Base-by-base conservation (phyloP, 73 alveolate genomes). In the Symbiodinium pilosum region DNA sequence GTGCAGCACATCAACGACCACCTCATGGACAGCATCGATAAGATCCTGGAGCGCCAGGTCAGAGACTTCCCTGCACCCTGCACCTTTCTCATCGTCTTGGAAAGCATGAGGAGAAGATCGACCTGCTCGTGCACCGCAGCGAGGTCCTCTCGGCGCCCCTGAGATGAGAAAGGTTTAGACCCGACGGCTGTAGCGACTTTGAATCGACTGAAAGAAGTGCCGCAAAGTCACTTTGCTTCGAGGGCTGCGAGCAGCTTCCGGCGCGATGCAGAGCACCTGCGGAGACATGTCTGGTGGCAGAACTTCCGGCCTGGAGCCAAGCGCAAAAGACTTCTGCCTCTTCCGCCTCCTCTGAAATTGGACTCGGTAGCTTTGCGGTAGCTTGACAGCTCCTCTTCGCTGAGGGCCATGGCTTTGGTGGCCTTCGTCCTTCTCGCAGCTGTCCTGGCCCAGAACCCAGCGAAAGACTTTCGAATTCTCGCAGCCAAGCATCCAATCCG, bases 1-100 rank as follows among this genome's bases (percentile, higher is more conserved):
- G 97, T 91, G 75, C 87, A 91, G 43, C 89, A 91, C 43, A 91
- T 91, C 97, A 91, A 91, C n/a, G 97, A 91, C 32, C 87, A 68
- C 36, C 47, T 91, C 75, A 91, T 91, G 97, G 97, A 91, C n/a
- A 91, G 97, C 77, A 91, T 91, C 42, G 88, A 91, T 81, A 91
- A 91, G 52, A 91, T 91, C 97, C 84, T 91, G 41, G 97, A 91
- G 77, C 34, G 97, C 32, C 97, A 91, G 52, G 85, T 54, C 32
- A 51, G 68, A 51, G 28, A 51, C 28, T 16, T 51, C 68, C 21
- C 68, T 16, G 21, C n/a, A n/a, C n/a, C n/a, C n/a, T n/a, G n/a
- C n/a, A n/a, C n/a, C n/a, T n/a, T 4, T 26, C 73, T 5, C 24
- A 6, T 36, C 84, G 2, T 39, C 0, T 3, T 5, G 9, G 3